Evolutionary conservation across 306 rosid species (phyloP).

Genomic region (Prunus armeniaca): DNA sequence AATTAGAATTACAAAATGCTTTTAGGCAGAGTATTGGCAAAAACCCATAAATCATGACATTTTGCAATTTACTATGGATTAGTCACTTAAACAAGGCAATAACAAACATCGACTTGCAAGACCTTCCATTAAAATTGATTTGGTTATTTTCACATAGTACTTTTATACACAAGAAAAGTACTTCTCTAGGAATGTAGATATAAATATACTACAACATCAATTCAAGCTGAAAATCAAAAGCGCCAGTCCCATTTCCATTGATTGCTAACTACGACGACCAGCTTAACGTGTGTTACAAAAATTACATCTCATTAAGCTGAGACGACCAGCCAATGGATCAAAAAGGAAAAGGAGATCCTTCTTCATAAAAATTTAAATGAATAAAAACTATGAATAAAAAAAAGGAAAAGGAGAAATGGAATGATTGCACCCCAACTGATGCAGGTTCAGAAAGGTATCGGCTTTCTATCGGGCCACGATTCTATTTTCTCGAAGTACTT

Average conservation of each 20-base stretch:
- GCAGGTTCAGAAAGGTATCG: conserved; percentile 34
- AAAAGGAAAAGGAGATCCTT: background rate
- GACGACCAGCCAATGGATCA: too few species aligned
- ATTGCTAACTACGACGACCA: background rate
- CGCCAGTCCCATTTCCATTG: background rate
- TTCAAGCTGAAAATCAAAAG: background rate
- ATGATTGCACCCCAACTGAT: background rate
- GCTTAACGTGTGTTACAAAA: background rate
- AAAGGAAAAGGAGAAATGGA: background rate
- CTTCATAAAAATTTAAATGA: too few species aligned
- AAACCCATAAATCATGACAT: too few species aligned
- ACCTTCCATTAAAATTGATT: background rate
- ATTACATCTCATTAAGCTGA: background rate
- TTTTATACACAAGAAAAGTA: too few species aligned
- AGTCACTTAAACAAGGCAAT: too few species aligned
- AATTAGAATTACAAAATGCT: too few species aligned
- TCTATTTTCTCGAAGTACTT: conserved; percentile 77
- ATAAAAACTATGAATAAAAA: too few species aligned
- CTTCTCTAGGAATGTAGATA: background rate
- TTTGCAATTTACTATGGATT: too few species aligned
- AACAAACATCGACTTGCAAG: background rate
- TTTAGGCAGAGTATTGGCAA: too few species aligned
- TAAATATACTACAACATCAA: background rate
- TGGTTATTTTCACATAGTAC: background rate
- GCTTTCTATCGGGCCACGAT: conserved; percentile 71